Conservation (phyloP, 2,329 filamentous ascomycete genomes). For the Fusarium sacchari region DNA sequence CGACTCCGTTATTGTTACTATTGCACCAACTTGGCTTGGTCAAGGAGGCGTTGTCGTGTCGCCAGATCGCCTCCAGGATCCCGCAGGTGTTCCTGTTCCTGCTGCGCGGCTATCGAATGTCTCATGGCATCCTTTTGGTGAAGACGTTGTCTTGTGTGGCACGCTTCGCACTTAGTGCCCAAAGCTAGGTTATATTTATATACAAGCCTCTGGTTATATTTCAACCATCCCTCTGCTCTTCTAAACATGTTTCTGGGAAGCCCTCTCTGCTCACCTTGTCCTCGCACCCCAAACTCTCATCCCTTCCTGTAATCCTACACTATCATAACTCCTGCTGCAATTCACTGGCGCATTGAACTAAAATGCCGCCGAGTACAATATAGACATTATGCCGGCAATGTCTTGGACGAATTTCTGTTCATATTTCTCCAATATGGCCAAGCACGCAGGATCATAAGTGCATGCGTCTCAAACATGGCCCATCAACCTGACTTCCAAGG, state of each 20-base stretch:
- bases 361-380: not conserved
- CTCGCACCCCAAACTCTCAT: not conserved
- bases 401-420: not conserved
- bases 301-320: not conserved
- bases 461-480: constrained; percentile 34
- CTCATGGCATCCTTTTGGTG: constrained; percentile 80
- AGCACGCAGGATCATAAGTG: not conserved
- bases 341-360: not conserved
- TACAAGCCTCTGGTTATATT: constrained; percentile 1
- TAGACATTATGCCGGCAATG: too few relatives aligned
- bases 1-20: constrained; percentile 84
- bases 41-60: constrained; percentile 82
- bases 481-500: constrained; percentile 46
- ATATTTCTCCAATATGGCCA: not conserved
- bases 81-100: constrained; percentile 62
- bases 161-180: constrained; percentile 53
- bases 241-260: not conserved
- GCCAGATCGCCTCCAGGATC: constrained; percentile 67
- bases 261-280: not conserved
- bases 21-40: constrained; percentile 92
- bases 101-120: constrained; percentile 74
- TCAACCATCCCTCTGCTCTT: not conserved
- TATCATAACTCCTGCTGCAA: not conserved
- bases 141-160: constrained; percentile 86
- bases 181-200: constrained; percentile 25